phyloP scores from a whole-genome alignment of 345 rosid species.

The Acer yangbiense region DNA sequence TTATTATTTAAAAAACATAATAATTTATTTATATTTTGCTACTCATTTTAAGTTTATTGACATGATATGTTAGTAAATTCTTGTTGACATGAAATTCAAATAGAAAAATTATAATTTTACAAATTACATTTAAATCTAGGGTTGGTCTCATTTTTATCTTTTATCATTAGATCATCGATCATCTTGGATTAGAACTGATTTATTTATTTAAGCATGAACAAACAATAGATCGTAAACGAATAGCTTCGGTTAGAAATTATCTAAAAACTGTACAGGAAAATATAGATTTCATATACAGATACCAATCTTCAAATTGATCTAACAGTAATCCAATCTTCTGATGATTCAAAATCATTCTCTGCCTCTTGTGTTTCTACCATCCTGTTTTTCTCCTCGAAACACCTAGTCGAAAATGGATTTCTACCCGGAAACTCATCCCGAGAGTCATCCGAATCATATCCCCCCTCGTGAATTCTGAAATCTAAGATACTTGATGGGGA shows the following conservation, averaged over 20 bases:
- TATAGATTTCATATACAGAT: neutral
- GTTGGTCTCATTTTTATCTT: too few species aligned
- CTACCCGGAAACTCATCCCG: neutral
- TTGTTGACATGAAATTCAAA: too few species aligned
- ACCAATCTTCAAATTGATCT: slow-evolving; percentile 23
- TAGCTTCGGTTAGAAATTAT: neutral
- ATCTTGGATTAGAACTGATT: too few species aligned
- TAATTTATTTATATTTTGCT: too few species aligned
- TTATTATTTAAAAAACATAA: too few species aligned
- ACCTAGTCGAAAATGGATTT: slow-evolving; percentile 24
- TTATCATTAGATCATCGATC: too few species aligned
- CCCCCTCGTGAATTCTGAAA: slow-evolving; percentile 7
- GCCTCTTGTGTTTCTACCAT: neutral
- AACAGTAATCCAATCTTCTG: slow-evolving; percentile 38
- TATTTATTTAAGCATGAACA: too few species aligned
- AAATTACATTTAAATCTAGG: too few species aligned
- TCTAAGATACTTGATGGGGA: slow-evolving; percentile 35
- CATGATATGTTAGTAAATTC: too few species aligned
- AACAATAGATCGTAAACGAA: neutral
- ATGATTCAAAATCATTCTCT: slow-evolving; percentile 1
- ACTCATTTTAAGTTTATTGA: too few species aligned
- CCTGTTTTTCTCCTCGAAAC: neutral
- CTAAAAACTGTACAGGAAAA: neutral
- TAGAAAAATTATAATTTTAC: too few species aligned
- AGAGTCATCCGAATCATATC: slow-evolving; percentile 17